These are phyloP conservation scores for Moniliophthora roreri DNA, from an alignment of 1,284 basidiomycete species.

Conservation along the genomic window DNA sequence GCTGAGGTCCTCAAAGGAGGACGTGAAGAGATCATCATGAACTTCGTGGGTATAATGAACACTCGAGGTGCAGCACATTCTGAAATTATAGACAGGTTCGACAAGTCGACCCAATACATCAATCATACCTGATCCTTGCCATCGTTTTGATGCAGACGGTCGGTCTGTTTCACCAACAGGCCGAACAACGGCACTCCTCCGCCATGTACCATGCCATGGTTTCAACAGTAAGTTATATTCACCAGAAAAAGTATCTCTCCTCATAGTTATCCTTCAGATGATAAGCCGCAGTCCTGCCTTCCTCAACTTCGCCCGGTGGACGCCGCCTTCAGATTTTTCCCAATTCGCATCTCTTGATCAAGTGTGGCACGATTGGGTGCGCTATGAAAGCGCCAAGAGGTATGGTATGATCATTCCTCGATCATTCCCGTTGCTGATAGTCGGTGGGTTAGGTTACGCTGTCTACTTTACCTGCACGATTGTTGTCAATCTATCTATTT, in stretches of 20 bases:
- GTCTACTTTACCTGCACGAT: neutral
- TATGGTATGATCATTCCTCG: neutral
- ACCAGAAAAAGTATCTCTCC: neutral
- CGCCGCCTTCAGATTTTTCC: neutral
- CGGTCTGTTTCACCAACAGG: constrained; percentile 3
- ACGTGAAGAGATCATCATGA: constrained; percentile 2
- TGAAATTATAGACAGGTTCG: neutral
- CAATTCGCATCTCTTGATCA: neutral
- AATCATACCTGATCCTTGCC: constrained; percentile 1
- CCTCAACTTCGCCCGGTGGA: neutral
- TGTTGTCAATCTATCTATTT: constrained; percentile 1
- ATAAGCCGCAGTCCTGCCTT: constrained; percentile 1
- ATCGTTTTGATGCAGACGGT: constrained; percentile 3
- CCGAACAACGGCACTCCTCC: constrained; percentile 2
- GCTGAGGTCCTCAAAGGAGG: neutral
- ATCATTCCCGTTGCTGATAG: neutral
- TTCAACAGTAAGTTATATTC: neutral
- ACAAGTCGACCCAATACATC: neutral
- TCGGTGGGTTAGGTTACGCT: neutral
- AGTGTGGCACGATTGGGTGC: neutral
- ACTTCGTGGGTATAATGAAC: neutral
- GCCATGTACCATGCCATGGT: constrained; percentile 5
- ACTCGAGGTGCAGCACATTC: neutral
- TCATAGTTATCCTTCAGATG: neutral
- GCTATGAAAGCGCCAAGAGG: constrained; percentile 2